phyloP scores from a whole-genome alignment of 441 rosid genomes.

The Pelargonium myrrhifolium region DNA sequence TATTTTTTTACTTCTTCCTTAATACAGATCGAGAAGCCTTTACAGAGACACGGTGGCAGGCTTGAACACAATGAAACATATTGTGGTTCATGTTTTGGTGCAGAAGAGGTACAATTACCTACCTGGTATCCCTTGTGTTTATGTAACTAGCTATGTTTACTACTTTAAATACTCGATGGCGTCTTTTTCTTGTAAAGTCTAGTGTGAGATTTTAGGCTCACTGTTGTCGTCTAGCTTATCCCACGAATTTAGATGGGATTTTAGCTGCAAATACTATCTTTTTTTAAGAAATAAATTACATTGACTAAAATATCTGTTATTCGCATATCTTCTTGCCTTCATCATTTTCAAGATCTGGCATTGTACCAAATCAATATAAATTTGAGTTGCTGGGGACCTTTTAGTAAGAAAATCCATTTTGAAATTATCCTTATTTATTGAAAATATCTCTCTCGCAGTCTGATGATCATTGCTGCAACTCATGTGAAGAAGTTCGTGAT shows the following conservation, averaged over 20 bases:
- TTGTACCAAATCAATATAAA: background rate
- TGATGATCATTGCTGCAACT: slow-evolving; percentile 81
- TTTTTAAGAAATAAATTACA: background rate
- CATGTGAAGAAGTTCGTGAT: slow-evolving; percentile 94
- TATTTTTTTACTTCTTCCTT: slow-evolving; percentile 7
- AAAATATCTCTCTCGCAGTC: slow-evolving; percentile 30
- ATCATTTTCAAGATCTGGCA: background rate
- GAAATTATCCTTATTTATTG: background rate
- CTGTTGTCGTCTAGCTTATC: background rate
- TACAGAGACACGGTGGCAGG: slow-evolving; percentile 94
- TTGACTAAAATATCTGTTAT: background rate
- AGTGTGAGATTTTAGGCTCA: background rate
- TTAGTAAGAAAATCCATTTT: background rate
- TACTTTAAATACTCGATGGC: background rate
- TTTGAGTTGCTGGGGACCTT: background rate
- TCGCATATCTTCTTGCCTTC: background rate
- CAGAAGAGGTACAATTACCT: slow-evolving; percentile 52
- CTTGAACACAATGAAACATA: slow-evolving; percentile 90
- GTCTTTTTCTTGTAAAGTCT: background rate
- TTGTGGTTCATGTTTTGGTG: slow-evolving; percentile 92
- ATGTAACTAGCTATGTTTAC: background rate
- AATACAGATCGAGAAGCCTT: slow-evolving; percentile 76
- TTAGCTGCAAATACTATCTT: background rate
- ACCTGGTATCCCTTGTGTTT: background rate
- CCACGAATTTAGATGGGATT: background rate